Conservation (phyloP, 179 eudicot genomes). For the Beta macrorhiza region DNA sequence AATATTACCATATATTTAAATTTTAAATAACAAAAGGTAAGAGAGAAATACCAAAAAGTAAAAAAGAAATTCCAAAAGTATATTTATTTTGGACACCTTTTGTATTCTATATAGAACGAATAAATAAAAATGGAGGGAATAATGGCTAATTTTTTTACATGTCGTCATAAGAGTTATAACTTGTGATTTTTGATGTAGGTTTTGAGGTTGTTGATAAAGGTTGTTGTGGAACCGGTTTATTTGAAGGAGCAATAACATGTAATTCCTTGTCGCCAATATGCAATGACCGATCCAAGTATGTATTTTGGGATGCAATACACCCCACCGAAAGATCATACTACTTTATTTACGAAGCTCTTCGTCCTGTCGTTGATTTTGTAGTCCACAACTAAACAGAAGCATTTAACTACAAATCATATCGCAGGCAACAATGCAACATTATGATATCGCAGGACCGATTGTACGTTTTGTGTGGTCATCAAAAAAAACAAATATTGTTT, state of each 20-base stretch:
- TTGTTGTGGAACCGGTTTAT: slow-evolving; percentile 38
- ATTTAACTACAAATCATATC: no score
- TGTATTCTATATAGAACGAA: no score
- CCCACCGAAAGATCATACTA: slow-evolving; percentile 37
- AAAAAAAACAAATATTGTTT: no score
- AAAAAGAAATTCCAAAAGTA: no score
- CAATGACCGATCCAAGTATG: slow-evolving; percentile 31
- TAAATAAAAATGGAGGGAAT: neutral
- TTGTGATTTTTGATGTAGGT: slow-evolving; percentile 21
- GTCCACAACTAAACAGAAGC: neutral
- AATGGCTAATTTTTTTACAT: neutral
- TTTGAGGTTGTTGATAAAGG: slow-evolving; percentile 34
- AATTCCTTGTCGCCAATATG: slow-evolving; percentile 22
- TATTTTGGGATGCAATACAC: slow-evolving; percentile 44
- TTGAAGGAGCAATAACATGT: slow-evolving; percentile 26
- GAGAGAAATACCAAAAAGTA: no score
- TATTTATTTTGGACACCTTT: no score
- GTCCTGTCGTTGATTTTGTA: slow-evolving; percentile 28
- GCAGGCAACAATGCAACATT: no score
- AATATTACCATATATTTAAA: no score
- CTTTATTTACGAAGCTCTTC: slow-evolving; percentile 21
- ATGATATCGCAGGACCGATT: no score
- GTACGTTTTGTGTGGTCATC: no score
- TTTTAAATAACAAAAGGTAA: no score
- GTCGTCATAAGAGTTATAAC: neutral